Base-by-base conservation (phyloP, 1,139 yeast species). In the Geotrichum klebahnii region DNA sequence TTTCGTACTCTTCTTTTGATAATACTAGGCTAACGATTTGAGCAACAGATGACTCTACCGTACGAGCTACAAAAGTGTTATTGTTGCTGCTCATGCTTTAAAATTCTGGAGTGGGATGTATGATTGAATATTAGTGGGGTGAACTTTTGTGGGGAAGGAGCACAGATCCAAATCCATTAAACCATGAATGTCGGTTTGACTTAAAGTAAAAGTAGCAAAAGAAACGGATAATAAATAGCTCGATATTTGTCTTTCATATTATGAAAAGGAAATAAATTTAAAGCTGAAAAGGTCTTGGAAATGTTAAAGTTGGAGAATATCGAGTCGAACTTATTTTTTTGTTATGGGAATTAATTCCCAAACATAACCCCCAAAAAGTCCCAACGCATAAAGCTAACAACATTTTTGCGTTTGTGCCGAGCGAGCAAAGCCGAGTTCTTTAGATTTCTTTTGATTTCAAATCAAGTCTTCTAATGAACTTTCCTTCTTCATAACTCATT, bases 1-100 rank as follows among this genome's bases (percentile, higher is more conserved):
- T 12, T 33, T 43, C 29, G 31, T 48, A 48, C 32, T 48, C 51
- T 20, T 37, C 39, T 14, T 33, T 32, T 12, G 51, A 48, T 9
- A 48, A 16, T 12, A 48, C 28, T 9, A 48, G 19, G 16, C 47
- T 43, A 3, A 36, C 23, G 2, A 42, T 14, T 4, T 34, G 34
- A 12, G 44, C 44, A n/a, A 45, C 34, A 20, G 49, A 34, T 5
- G 26, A n/a, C 23, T 44, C 48, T 10, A 44, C 20, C n/a, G 45
- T 16, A 22, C 38, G 36, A 14, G 22, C 45, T 22, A 42, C 32
- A 20, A 42, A 10, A 16, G 20, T 32, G 31, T 16, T 32, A 31
- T 28, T 42, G 17, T 19, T 19, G 6, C 16, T 6, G n/a, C 37
- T 34, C 20, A 17, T 17, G 5, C 23, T 34, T 9, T 14, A 19